Percentiles rank a stretch among this genome's conserved stretches.
phyloP scores from a whole-genome alignment of 805 yeast species.

The Pichia deserticola region DNA sequence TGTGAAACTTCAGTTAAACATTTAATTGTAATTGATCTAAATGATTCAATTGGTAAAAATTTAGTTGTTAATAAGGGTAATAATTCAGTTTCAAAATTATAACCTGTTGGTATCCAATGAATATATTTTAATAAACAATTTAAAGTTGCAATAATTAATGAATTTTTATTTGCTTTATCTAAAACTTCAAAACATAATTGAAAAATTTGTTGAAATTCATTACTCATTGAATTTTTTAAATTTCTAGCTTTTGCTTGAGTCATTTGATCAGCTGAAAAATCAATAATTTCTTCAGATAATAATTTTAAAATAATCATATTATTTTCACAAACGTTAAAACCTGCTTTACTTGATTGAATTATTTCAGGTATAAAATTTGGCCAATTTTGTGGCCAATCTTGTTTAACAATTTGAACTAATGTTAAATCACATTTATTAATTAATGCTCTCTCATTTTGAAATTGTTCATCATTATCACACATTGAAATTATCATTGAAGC shows the following conservation, averaged over 20 bases:
- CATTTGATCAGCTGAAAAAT: constrained; percentile 91
- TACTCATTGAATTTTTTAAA: constrained; percentile 75
- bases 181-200: constrained; percentile 88
- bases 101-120: constrained; percentile 91
- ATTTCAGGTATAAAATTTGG: constrained; percentile 94
- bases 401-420: constrained; percentile 87
- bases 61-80: constrained; percentile 65
- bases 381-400: constrained; percentile 99
- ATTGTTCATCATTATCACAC: constrained; percentile 75
- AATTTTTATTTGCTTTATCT: constrained; percentile 80
- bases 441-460: constrained; percentile 67
- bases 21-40: constrained; percentile 78
- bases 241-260: constrained; percentile 89
- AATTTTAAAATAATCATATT: constrained; percentile 89
- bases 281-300: constrained; percentile 92
- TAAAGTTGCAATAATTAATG: constrained; percentile 77
- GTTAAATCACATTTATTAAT: constrained; percentile 92
- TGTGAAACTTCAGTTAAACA: constrained; percentile 88
- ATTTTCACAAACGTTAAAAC: constrained; percentile 93
- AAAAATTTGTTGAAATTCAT: constrained; percentile 89
- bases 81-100: constrained; percentile 81
- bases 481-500: constrained; percentile 89
- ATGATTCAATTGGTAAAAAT: constrained; percentile 69
- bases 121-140: constrained; percentile 76
- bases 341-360: constrained; percentile 73